phyloP scores from a whole-genome alignment of 306 rosid species.

The Acacia confusa region DNA sequence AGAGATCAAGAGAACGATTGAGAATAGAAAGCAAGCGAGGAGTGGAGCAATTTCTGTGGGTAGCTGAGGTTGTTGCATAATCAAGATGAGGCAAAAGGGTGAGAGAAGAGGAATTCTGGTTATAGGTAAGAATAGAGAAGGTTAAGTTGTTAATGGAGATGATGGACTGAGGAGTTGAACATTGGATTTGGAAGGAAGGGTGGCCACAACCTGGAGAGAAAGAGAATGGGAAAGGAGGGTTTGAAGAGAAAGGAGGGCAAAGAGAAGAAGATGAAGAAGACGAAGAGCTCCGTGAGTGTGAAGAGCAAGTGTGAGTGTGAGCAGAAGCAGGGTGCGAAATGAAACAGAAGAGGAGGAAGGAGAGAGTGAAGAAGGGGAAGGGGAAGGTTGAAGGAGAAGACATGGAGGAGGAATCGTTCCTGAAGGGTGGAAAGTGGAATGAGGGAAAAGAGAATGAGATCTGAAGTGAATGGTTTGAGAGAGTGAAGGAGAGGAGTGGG shows the following conservation, averaged over 20 bases:
- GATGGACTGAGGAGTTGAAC: slow-evolving; percentile 53
- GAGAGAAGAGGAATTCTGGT: slow-evolving; percentile 59
- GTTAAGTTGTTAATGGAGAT: slow-evolving; percentile 65
- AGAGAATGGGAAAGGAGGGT: slow-evolving; percentile 72
- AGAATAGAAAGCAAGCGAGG: slow-evolving; percentile 47
- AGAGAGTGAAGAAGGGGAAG: not conserved
- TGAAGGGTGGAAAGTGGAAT: not conserved
- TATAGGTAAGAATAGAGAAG: slow-evolving; percentile 62
- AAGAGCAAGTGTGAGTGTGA: slow-evolving; percentile 39
- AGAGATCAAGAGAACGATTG: slow-evolving; percentile 50
- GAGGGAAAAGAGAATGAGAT: slow-evolving; percentile 17
- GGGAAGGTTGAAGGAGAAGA: not conserved
- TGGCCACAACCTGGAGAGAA: slow-evolving; percentile 76
- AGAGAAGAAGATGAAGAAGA: not conserved
- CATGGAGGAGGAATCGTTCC: slow-evolving; percentile 21
- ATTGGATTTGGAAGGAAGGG: slow-evolving; percentile 76
- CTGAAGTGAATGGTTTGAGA: not conserved
- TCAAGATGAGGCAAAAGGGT: slow-evolving; percentile 49
- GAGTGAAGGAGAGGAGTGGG: slow-evolving; percentile 14
- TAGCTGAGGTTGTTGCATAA: too few relatives aligned
- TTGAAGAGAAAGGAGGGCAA: slow-evolving; percentile 69
- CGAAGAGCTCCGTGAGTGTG: slow-evolving; percentile 1
- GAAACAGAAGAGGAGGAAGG: slow-evolving; percentile 10
- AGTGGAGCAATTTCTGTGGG: slow-evolving; percentile 35
- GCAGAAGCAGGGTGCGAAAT: not conserved